Percentiles rank a stretch among this genome's conserved stretches.
phyloP scores from a whole-genome alignment of 2,329 filamentous ascomycete species.

The Microcera coccophila region DNA sequence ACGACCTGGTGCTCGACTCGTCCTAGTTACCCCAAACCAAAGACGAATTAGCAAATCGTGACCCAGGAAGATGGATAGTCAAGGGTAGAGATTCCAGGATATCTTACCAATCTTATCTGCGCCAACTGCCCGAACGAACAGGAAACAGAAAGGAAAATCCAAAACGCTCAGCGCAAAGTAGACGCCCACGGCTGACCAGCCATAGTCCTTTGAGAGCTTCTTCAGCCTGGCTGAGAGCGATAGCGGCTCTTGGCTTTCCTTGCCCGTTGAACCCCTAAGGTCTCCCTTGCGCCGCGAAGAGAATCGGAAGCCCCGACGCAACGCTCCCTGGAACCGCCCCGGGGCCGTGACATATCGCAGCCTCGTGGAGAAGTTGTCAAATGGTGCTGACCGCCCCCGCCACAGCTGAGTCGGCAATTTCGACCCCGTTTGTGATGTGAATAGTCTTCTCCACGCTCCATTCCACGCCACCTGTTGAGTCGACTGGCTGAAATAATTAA shows the following conservation, averaged over 20 bases:
- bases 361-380: slow-evolving; percentile 17
- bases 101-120: slow-evolving; percentile 75
- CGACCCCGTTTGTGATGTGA: slow-evolving; percentile 23
- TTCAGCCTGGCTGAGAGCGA: slow-evolving; percentile 69
- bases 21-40: slow-evolving; percentile 35
- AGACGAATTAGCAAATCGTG: slow-evolving; percentile 13
- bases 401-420: slow-evolving; percentile 19
- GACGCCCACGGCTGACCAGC: slow-evolving; percentile 88
- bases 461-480: slow-evolving; percentile 24
- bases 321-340: slow-evolving; percentile 18
- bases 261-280: slow-evolving; percentile 15
- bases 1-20: slow-evolving; percentile 65
- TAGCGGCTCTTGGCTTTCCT: slow-evolving; percentile 28
- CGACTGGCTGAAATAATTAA: slow-evolving; percentile 16
- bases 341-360: slow-evolving; percentile 12
- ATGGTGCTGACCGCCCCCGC: slow-evolving; percentile 15
- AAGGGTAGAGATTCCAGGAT: slow-evolving; percentile 3
- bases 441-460: slow-evolving; percentile 26
- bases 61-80: background rate
- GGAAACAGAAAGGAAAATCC: slow-evolving; percentile 93
- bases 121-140: slow-evolving; percentile 77
- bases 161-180: slow-evolving; percentile 78
- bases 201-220: slow-evolving; percentile 86
- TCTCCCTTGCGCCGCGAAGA: slow-evolving; percentile 31
- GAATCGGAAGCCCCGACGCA: slow-evolving; percentile 34